These are phyloP conservation scores for Stachybotrys chlorohalonatus DNA, from an alignment of 2,329 filamentous ascomycete genomes.

Conservation along the genomic window DNA sequence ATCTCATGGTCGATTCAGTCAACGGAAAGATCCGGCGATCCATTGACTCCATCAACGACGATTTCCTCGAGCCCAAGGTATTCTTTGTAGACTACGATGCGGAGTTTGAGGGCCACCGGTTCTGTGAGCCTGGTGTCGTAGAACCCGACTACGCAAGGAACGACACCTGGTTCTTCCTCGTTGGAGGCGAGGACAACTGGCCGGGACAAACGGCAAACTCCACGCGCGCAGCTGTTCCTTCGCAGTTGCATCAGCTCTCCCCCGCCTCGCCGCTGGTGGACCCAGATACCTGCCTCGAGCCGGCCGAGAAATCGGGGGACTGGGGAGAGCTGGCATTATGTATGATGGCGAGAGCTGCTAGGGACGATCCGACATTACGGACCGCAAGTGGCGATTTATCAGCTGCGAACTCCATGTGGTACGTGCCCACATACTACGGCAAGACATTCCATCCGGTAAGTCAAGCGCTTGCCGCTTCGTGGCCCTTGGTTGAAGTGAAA, in stretches of 20 bases:
- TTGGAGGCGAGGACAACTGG: slow-evolving; percentile 32
- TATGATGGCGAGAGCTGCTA: slow-evolving; percentile 32
- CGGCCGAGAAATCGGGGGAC: slow-evolving; percentile 25
- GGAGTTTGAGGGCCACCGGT: slow-evolving; percentile 35
- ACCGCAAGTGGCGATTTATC: slow-evolving; percentile 14
- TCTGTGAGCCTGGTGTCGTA: slow-evolving; percentile 26
- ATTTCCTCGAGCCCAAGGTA: slow-evolving; percentile 26
- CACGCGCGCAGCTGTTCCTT: background rate
- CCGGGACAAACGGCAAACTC: slow-evolving; percentile 4
- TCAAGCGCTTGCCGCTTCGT: background rate
- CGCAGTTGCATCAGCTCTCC: slow-evolving; percentile 9
- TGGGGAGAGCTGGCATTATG: slow-evolving; percentile 34
- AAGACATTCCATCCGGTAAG: slow-evolving; percentile 35
- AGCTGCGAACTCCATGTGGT: slow-evolving; percentile 30
- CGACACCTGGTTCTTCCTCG: slow-evolving; percentile 40
- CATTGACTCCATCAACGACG: slow-evolving; percentile 25
- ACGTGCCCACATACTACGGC: slow-evolving; percentile 36
- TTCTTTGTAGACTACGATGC: slow-evolving; percentile 36
- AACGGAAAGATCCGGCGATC: slow-evolving; percentile 29
- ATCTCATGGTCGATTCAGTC: slow-evolving; percentile 31
- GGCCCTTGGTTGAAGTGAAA: no score
- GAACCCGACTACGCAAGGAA: slow-evolving; percentile 34
- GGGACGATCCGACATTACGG: slow-evolving; percentile 23
- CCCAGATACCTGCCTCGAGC: slow-evolving; percentile 23
- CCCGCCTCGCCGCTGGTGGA: slow-evolving; percentile 24